Evolutionary conservation across 139 green algal species (phyloP), one percentile per base, ranked within the genome.

Genomic region (Astrephomene gubernaculifera): DNA sequence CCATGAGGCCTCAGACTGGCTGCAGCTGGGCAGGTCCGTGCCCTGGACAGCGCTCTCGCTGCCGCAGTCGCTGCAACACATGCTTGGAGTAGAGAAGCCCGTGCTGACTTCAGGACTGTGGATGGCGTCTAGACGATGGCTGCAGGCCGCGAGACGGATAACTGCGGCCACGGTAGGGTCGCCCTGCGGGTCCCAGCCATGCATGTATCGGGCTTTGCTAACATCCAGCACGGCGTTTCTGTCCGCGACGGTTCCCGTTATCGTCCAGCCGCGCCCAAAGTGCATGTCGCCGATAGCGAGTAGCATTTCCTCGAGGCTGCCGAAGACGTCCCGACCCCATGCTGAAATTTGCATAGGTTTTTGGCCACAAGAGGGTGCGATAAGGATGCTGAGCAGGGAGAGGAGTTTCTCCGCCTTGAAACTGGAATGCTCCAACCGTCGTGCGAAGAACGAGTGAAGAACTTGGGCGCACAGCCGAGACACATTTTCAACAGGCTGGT

Each of bases 21-120:
- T 84, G 78, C 63, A 84, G 64, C 78, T 84, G 7, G 63, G 78
- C 64, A 75, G 78, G 7, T 84, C 78, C 7, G 57, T 74, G 64
- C 63, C 64, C 44, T 84, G 61, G 31, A 74, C 45, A 14, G 61
- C 78, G 61, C 63, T 84, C 43, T 75, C 61, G 43, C 78, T 84
- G 43, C 78, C 78, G 63, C 78, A 84, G 63, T 84, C 78, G 78
- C 78, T 84, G 63, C 78, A n/a, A n/a, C 54, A 71, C 2, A 44
- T 38, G 27, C 31, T 75, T 1, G 78, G 78, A 7, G 78, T 84
- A 2, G 63, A 84, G 33, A 74, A 65, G 43, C 78, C 78, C 61
- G 31, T 84, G 31, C 29, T 12, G 14, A 0, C n/a, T 3, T 54
- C 25, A 21, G 43, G 63, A 1, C 43, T 74, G 43, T 74, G 63